These are phyloP conservation scores for Trichosporon sp. DNA, from an alignment of 1,284 basidiomycete genomes.

Conservation along the genomic window DNA sequence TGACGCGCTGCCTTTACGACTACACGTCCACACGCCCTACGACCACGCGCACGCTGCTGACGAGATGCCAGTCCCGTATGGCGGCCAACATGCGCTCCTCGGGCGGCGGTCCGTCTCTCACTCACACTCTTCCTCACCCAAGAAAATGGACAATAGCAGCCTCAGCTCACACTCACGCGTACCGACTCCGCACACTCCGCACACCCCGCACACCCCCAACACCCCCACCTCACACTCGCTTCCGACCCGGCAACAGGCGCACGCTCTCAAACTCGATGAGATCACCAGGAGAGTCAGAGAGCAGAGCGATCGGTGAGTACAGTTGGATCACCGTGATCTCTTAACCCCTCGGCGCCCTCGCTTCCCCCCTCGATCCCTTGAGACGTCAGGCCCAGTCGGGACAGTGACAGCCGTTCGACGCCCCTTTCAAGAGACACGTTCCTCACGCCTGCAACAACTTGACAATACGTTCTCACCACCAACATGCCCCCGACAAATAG, in stretches of 20 bases:
- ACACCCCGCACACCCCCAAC: not conserved
- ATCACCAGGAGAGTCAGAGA: conserved; percentile 16
- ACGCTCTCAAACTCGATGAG: conserved; percentile 13
- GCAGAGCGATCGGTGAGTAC: conserved; percentile 15
- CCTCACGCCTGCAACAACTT: not conserved
- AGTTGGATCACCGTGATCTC: not conserved
- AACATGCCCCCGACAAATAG: not conserved
- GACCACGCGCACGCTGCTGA: not conserved
- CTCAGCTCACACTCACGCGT: not conserved
- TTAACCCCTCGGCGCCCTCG: not conserved
- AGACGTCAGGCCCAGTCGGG: not conserved
- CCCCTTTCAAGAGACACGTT: not conserved
- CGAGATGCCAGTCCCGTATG: conserved; percentile 7
- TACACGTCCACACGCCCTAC: conserved; percentile 1
- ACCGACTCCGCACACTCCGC: conserved; percentile 1
- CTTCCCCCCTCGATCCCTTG: not conserved
- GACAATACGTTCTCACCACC: not conserved
- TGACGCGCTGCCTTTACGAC: not conserved
- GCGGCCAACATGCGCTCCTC: not conserved
- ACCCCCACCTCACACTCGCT: conserved; percentile 1
- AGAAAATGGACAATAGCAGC: conserved; percentile 5
- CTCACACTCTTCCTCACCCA: conserved; percentile 2
- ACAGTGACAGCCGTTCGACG: not conserved
- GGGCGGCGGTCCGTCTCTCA: conserved; percentile 7
- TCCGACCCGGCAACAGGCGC: conserved; percentile 1